phyloP scores from a whole-genome alignment of 495 filamentous ascomycete species.

The Penicillium taxi region DNA sequence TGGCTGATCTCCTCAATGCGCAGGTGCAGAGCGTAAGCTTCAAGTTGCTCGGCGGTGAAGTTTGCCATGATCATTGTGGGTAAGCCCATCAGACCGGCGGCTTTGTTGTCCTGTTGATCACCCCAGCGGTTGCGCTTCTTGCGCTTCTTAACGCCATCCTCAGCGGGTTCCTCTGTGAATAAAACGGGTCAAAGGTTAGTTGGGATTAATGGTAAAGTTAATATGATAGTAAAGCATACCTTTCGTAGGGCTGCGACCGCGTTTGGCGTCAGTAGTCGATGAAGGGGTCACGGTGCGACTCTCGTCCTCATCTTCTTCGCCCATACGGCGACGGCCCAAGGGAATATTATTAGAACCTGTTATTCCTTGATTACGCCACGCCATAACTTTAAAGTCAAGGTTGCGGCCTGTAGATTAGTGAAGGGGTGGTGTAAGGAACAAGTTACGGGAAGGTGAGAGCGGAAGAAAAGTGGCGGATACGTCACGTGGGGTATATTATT shows the following conservation, averaged over 20 bases:
- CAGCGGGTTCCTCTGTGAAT: slow-evolving; percentile 42
- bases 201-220: neutral
- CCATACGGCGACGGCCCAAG: slow-evolving; percentile 81
- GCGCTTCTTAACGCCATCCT: slow-evolving; percentile 70
- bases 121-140: slow-evolving; percentile 99
- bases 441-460: slow-evolving; percentile 2
- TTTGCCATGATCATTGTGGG: slow-evolving; percentile 91
- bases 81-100: slow-evolving; percentile 93
- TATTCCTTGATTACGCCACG: slow-evolving; percentile 91
- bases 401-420: slow-evolving; percentile 7
- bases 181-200: neutral
- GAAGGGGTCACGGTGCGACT: slow-evolving; percentile 50
- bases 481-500: neutral
- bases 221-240: slow-evolving; percentile 31
- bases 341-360: slow-evolving; percentile 99
- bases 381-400: too few relatives aligned
- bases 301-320: slow-evolving; percentile 57
- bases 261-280: slow-evolving; percentile 49
- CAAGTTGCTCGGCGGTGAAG: slow-evolving; percentile 96
- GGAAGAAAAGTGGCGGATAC: slow-evolving; percentile 10
- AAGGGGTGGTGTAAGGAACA: slow-evolving; percentile 8
- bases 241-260: slow-evolving; percentile 67
- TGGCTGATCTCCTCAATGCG: slow-evolving; percentile 98
- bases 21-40: slow-evolving; percentile 90
- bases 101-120: slow-evolving; percentile 92